Evolutionary conservation across 2,329 filamentous ascomycete genomes (phyloP), one percentile per base, ranked within the genome.

Genomic region (Colletotrichum sidae): DNA sequence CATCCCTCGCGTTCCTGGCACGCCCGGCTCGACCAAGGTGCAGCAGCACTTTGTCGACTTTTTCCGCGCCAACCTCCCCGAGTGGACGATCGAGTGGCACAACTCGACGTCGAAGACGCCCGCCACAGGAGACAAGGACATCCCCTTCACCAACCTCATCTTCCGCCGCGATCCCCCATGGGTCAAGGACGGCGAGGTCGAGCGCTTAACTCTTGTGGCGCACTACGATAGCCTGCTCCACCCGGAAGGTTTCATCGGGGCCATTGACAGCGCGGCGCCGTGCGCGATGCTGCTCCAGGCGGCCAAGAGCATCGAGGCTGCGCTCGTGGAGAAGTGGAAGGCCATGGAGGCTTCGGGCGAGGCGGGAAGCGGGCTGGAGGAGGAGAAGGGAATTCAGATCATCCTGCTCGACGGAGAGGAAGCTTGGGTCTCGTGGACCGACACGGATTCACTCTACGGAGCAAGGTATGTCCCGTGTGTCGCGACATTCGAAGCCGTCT

Each of bases 281-380:
- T 98, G 95, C 77, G 96, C 96, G 0, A 94, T 98, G 85, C 84
- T 99, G 64, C 86, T 99, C 87, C 92, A 97, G 75, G 88, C 91
- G 11, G 92, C 94, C 67, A 85, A 90, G 69, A 92, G 88, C 68
- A 87, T 99, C 50, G 94, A 98, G 72, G 84, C 81, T 2, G 93
- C 92, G 2, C 79, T 98, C 75, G 92, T 90, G 37, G 86, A 85
- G 74, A 97, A 95, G 79, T 98, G 96, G 92, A 85, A 87, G 37
- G 84, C 84, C 38, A 92, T 94, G 87, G 77, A 88, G 69, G 85
- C 82, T 5, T 83, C 85, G 4, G 90, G 86, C 6, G 80, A 85
- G 49, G 78, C 73, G 6, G 83, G 81, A 2, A 76, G 78, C 33
- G 84, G 80, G 1, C 77, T 96, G 25, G 92, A 94, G 46, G 92